Base-by-base conservation (phyloP, 2,329 filamentous ascomycete genomes). In the Claviceps pazoutovae region DNA sequence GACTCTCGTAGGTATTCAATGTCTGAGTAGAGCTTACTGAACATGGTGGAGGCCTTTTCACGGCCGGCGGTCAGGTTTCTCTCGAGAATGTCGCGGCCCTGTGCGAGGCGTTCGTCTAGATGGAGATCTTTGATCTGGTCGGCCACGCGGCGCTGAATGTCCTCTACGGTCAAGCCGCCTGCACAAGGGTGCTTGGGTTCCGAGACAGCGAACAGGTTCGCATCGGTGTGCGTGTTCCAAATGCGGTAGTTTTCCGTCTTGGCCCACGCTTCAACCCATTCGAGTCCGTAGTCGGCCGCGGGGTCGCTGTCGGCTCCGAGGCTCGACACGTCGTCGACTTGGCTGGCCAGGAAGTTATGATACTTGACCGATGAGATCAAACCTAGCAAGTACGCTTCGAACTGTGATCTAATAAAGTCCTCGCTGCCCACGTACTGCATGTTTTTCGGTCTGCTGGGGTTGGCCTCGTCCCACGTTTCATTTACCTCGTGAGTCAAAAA, bases 321-420 rank as follows among this genome's bases (percentile, higher is more conserved):
- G 61, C 83, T 81, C 57, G 78, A 79, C 62, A 61, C 51, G 42
- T 87, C 88, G 55, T 95, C 88, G 48, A 83, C 74, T 59, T 84
- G 75, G 17, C 79, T 74, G 41, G 85, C 74, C 51, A 83, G 72
- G 61, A 84, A 84, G 61, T 80, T 82, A 66, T 89, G 89, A 64
- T 95, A 97, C 65, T 96, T 96, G 58, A 90, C 85, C 0, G 87
- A 82, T 0, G 90, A 87, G 44, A 97, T 80, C 56, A 98, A 76
- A 0, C 89, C 88, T 23, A 97, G 77, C 5, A 98, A 78, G 63
- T 98, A 98, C 62, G 96, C 90, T 68, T 98, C 93, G 56, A 98
- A 98, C 62, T 97, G 91, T 42, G 96, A 80, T 34, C 93, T 82
- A 60, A 98, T 98, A 62, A 96, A 96, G 64, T 97, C 93, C 69